Base-by-base conservation (phyloP, 2,329 filamentous ascomycete species). In the Pestalotiopsis fici region DNA sequence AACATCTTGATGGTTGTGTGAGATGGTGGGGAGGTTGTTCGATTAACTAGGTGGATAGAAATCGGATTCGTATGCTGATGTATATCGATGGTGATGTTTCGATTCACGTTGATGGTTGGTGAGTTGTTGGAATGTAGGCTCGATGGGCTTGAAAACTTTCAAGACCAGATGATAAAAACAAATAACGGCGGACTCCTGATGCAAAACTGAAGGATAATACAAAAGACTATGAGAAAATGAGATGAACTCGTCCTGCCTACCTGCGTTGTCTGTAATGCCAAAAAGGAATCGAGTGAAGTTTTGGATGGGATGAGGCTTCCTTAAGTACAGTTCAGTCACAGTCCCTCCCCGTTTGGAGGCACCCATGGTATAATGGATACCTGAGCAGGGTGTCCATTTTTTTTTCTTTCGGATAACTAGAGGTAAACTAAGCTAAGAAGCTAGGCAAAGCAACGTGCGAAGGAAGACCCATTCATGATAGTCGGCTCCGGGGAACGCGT, bases 1-100 rank as follows among this genome's bases (percentile, higher is more conserved):
- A 86, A 87, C 86, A 86, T 87, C 31, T 75, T 79, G 74, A 70
- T 23, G 35, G 35, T 23, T 59, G 18, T 27, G 6, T 15, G 23
- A 27, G n/a, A n/a, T n/a, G n/a, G 57, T 21, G n/a, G 6, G n/a
- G 7, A 6, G 35, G n/a, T 37, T 65, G 43, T 57, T n/a, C 57
- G 64, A n/a, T 60, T 7, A 11, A 35, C 31, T 35, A 35, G 7
- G 11, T 35, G 31, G 31, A 35, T 59, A 25, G 35, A 60, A 23
- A 47, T 28, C 21, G 18, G 23, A 3, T 18, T 54, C 18, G 23
- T 15, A 59, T 23, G 54, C 6, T 59, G 43, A 21, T 11, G 21
- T 23, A 47, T 13, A 15, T 54, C 57, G 59, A 39, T 28, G 57
- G 37, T 25, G 31, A 18, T 47, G 27, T 11, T 31, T 50, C 28